Evolutionary conservation across 768 basidiomycete species (phyloP).

Genomic region (Neoboletus magnificus): DNA sequence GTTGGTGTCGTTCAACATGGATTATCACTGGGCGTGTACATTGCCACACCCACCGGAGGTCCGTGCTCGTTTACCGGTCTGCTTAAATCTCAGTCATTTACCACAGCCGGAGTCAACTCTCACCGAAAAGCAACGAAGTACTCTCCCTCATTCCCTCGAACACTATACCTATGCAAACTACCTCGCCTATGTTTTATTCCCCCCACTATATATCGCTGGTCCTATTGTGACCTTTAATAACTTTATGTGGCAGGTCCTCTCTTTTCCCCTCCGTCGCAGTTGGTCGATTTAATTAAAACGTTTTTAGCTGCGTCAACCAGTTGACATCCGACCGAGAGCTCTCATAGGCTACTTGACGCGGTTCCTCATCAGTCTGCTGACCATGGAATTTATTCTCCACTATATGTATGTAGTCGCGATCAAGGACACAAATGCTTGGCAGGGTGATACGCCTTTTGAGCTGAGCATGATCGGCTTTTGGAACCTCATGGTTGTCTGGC

Average conservation of each 20-base stretch:
- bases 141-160: conserved; percentile 49
- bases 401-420: conserved; percentile 97
- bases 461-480: conserved; percentile 94
- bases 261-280: background rate
- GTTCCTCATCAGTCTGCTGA: conserved; percentile 66
- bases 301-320: conserved; percentile 58
- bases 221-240: conserved; percentile 97
- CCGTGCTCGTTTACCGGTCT: conserved; percentile 13
- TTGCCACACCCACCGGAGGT: conserved; percentile 42
- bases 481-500: conserved; percentile 95
- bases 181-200: conserved; percentile 82
- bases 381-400: conserved; percentile 90
- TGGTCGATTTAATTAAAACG: background rate
- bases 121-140: conserved; percentile 59
- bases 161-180: conserved; percentile 72
- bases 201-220: conserved; percentile 93
- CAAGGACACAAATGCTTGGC: conserved; percentile 85
- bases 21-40: conserved; percentile 80
- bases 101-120: conserved; percentile 31
- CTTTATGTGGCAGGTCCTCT: conserved; percentile 84
- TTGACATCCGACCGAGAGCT: conserved; percentile 38
- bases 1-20: conserved; percentile 89
- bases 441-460: conserved; percentile 70
- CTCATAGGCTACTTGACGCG: conserved; percentile 62
- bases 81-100: conserved; percentile 2